phyloP scores from a whole-genome alignment of 805 yeast species.

The Starmerella ratchasimensis region DNA sequence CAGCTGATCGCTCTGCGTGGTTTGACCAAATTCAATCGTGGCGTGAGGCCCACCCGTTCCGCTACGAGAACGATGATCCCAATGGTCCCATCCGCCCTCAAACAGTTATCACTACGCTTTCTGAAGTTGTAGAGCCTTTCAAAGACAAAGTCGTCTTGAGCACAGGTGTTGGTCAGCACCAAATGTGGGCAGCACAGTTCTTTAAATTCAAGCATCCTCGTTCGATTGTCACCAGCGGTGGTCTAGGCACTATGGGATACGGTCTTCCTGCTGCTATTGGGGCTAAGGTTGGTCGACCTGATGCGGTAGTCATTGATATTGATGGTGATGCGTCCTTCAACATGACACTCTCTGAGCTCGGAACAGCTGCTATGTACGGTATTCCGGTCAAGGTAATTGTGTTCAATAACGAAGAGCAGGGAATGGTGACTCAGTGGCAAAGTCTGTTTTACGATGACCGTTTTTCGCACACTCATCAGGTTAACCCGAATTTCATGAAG shows the following conservation, averaged over 20 bases:
- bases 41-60: conserved; percentile 78
- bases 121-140: conserved; percentile 51
- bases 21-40: conserved; percentile 56
- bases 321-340: conserved; percentile 99
- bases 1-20: conserved; percentile 60
- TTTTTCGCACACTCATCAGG: conserved; percentile 95
- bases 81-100: conserved; percentile 66
- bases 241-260: conserved; percentile 97
- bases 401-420: conserved; percentile 95
- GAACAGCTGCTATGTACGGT: conserved; percentile 85
- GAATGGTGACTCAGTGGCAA: conserved; percentile 99
- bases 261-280: conserved; percentile 98
- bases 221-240: conserved; percentile 94
- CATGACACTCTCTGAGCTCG: conserved; percentile 89
- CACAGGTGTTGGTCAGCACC: conserved; percentile 99
- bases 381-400: conserved; percentile 84
- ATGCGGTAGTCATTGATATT: conserved; percentile 86
- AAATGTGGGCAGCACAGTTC: conserved; percentile 99
- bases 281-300: conserved; percentile 92
- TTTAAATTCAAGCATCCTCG: conserved; percentile 90
- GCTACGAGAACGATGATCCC: conserved; percentile 61
- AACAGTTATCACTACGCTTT: conserved; percentile 68
- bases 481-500: conserved; percentile 85
- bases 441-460: conserved; percentile 92
- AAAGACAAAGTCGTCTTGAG: conserved; percentile 71